These are phyloP conservation scores for Onygenales sp. DNA, from an alignment of 2,329 filamentous ascomycete species.

Conservation along the genomic window DNA sequence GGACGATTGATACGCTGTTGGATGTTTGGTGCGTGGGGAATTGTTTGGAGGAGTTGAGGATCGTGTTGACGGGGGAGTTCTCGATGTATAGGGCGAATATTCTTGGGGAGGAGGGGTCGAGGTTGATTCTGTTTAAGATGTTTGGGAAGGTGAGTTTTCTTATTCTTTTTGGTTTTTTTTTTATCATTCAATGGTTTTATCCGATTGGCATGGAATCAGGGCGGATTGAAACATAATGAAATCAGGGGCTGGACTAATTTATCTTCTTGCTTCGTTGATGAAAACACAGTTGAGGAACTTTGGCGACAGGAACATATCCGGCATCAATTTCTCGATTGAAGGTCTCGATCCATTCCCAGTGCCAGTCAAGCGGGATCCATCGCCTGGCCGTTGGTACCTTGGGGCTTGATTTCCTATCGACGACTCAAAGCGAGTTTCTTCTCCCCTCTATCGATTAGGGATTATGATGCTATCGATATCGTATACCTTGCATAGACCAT, in stretches of 20 bases:
- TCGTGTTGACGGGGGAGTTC: not conserved
- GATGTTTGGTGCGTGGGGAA: slow-evolving; percentile 10
- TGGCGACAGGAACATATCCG: not conserved
- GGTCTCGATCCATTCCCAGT: not conserved
- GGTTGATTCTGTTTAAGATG: not conserved
- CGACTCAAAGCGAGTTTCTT: too few species aligned
- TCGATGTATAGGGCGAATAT: not conserved
- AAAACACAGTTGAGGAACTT: not conserved
- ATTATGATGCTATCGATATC: not conserved
- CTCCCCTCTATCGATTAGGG: not conserved
- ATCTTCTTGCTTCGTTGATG: not conserved
- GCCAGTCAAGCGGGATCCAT: not conserved
- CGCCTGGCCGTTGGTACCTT: not conserved
- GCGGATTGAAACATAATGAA: too few species aligned
- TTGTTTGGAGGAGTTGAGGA: slow-evolving; percentile 8
- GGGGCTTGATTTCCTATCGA: not conserved
- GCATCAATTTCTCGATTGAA: not conserved
- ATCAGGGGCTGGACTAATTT: too few species aligned
- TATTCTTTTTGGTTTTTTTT: not conserved
- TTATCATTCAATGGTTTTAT: not conserved
- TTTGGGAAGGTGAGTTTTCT: not conserved
- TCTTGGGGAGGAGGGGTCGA: not conserved
- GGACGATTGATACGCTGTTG: slow-evolving; percentile 11
- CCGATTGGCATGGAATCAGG: too few species aligned
- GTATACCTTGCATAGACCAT: not conserved